phyloP scores from a whole-genome alignment of 768 basidiomycete genomes.

The Mrakia gelida region DNA sequence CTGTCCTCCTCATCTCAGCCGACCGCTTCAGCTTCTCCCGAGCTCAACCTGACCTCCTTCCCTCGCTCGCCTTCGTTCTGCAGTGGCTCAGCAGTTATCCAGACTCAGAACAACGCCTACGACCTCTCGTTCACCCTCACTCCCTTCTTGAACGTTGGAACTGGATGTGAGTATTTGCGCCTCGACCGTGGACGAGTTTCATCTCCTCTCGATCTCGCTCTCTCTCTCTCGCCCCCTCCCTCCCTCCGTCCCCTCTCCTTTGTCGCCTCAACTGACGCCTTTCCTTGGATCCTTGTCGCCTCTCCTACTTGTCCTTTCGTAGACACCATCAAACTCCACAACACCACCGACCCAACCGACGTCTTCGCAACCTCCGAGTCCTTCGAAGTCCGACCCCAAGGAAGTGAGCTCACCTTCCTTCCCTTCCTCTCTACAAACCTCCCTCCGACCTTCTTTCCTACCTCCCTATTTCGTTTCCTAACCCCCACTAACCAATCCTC shows the following conservation, averaged over 20 bases:
- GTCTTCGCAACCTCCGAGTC: conserved; percentile 4
- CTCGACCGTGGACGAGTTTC: not conserved
- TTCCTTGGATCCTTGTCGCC: no score
- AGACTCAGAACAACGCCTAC: conserved; percentile 17
- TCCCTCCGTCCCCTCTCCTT: not conserved
- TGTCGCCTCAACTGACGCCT: not conserved
- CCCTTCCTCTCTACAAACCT: not conserved
- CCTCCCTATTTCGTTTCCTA: not conserved
- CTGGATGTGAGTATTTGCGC: not conserved
- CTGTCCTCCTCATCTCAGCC: not conserved
- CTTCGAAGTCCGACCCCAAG: conserved; percentile 11
- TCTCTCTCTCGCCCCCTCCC: not conserved
- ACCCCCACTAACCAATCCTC: not conserved
- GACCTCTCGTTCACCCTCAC: not conserved
- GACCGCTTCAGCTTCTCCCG: no score
- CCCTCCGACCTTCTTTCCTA: not conserved
- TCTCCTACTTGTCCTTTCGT: no score
- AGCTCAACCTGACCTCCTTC: not conserved
- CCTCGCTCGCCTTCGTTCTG: not conserved
- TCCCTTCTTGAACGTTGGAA: conserved; percentile 11
- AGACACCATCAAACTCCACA: conserved; percentile 13
- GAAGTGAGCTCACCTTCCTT: conserved; percentile 3
- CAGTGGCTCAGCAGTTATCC: conserved; percentile 2
- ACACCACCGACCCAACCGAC: not conserved
- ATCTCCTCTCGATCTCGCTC: not conserved